A percentile compares a stretch with the other conserved stretches of the same genome.
Evolutionary conservation across 179 eudicot species (phyloP).

Genomic region (Amaranthus tricolor): DNA sequence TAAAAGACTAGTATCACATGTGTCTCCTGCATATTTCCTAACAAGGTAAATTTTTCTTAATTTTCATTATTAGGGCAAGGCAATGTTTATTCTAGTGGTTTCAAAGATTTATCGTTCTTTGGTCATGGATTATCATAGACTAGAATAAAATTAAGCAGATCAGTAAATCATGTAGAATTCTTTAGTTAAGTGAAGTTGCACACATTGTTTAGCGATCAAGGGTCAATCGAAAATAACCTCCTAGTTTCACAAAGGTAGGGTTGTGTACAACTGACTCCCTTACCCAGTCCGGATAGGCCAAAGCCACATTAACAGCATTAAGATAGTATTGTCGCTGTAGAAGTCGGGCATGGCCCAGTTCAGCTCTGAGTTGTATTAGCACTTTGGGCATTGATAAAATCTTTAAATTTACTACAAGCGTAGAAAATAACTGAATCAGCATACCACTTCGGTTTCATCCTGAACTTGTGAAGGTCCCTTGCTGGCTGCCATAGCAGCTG

Average conservation of each 20-base stretch:
- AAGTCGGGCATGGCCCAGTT: background rate
- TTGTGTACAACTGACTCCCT: too few species aligned
- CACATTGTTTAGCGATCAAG: too few species aligned
- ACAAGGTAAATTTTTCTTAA: background rate
- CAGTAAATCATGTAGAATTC: too few species aligned
- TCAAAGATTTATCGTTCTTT: too few species aligned
- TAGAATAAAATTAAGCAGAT: too few species aligned
- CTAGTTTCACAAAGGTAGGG: too few species aligned
- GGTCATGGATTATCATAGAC: too few species aligned
- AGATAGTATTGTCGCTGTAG: background rate
- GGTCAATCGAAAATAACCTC: too few species aligned
- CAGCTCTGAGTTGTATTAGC: background rate
- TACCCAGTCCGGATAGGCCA: too few species aligned
- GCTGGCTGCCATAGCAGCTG: conserved; percentile 84
- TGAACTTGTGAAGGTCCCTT: conserved; percentile 43
- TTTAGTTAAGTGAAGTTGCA: too few species aligned
- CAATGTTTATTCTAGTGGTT: too few species aligned
- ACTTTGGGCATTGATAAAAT: background rate
- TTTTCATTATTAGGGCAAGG: too few species aligned
- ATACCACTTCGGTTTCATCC: conserved; percentile 54
- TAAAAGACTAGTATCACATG: background rate
- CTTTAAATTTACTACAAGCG: background rate
- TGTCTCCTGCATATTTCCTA: background rate
- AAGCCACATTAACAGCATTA: background rate
- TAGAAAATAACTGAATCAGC: conserved; percentile 13